Conservation (phyloP, 1,284 basidiomycete genomes). For the Pseudozyma flocculosa region DNA sequence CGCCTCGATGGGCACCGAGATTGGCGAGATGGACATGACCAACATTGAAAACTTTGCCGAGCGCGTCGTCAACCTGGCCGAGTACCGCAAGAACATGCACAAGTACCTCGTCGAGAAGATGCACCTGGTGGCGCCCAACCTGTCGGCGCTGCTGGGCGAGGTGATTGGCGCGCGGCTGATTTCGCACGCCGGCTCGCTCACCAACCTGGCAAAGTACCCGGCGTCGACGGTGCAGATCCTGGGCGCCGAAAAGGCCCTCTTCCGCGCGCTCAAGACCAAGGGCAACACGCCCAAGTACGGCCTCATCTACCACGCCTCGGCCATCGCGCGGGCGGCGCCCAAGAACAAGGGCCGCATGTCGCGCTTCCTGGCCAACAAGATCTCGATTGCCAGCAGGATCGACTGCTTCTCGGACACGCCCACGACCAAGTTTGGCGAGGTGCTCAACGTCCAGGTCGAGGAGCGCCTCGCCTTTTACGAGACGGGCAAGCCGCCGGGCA, state of each 20-base stretch:
- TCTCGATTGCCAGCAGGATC: slow-evolving; percentile 94
- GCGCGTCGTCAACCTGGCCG: slow-evolving; percentile 85
- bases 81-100: slow-evolving; percentile 89
- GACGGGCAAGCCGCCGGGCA: slow-evolving; percentile 53
- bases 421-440: slow-evolving; percentile 91
- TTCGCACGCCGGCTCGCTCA: slow-evolving; percentile 94
- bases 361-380: slow-evolving; percentile 84
- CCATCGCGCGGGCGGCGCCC: slow-evolving; percentile 85
- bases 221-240: slow-evolving; percentile 97
- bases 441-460: slow-evolving; percentile 88
- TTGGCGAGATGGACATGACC: slow-evolving; percentile 90
- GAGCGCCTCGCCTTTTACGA: slow-evolving; percentile 95
- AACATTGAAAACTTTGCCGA: slow-evolving; percentile 92
- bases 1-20: slow-evolving; percentile 90
- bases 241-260: slow-evolving; percentile 96
- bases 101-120: slow-evolving; percentile 94
- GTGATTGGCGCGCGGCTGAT: slow-evolving; percentile 92
- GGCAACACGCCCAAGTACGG: slow-evolving; percentile 92
- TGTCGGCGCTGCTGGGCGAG: slow-evolving; percentile 88
- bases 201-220: slow-evolving; percentile 96
- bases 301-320: slow-evolving; percentile 65
- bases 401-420: slow-evolving; percentile 89
- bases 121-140: slow-evolving; percentile 92
- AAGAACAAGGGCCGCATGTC: slow-evolving; percentile 94
- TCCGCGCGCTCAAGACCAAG: slow-evolving; percentile 97